Evolutionary conservation across 306 rosid genomes (phyloP), one percentile per base, ranked within the genome.

Genomic region (Dalbergia cochinchinensis): DNA sequence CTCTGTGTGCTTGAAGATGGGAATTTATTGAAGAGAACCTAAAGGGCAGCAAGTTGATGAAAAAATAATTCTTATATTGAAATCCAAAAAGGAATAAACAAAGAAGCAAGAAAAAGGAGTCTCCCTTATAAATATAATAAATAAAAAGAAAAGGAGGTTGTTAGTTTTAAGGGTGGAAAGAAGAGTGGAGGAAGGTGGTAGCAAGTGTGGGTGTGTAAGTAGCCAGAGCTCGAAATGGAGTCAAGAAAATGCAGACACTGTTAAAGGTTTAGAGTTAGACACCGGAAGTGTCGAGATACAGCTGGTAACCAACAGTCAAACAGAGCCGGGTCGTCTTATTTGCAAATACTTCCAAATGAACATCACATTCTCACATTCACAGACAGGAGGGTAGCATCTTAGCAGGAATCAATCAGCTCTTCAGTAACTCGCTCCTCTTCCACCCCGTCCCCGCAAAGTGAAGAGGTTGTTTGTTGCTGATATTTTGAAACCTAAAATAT

Each of bases 1-100:
- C 2, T 62, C 14, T 9, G 9, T 5, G 18, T 10, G 68, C 3
- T 44, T 54, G 7, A 57, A 61, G 66, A 34, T 12, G 0, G 20
- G 80, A 85, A 92, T 92, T 86, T 92, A 91, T 92, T 91, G 86
- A 26, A 26, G 31, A 26, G 31, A 66, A 50, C 68, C 58, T 7
- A 79, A 34, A 48, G 65, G 74, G 34, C 7, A 68, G 11, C 72
- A 65, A 59, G 73, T 85, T 76, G 82, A 80, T 74, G 41, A 59
- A 69, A 76, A 59, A 54, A 47, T 34, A 5, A 10, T 11, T 16
- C 18, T 33, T 54, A 34, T 39, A 37, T 59, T 61, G 42, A 69
- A 82, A 69, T 76, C 66, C 42, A 20, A 22, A 22, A 47, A 74
- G 14, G 12, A 14, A 73, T 44, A 66, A 74, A 41, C 19, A 55